These are phyloP conservation scores for Passalora sequoiae DNA, from an alignment of 2,329 filamentous ascomycete species.

Conservation along the genomic window DNA sequence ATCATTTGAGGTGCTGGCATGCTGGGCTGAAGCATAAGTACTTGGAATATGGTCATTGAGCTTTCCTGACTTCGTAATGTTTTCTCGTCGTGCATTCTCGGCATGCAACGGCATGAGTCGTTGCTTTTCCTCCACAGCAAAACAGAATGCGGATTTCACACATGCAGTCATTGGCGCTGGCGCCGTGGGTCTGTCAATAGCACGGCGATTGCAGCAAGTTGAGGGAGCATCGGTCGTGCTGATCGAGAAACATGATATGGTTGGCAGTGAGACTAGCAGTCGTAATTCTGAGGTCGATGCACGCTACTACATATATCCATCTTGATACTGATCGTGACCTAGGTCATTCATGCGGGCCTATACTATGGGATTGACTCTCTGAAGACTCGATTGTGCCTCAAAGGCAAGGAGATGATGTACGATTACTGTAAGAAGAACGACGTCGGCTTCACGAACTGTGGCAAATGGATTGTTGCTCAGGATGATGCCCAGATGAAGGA, in stretches of 20 bases:
- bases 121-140: slow-evolving; percentile 41
- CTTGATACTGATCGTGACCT: slow-evolving; percentile 1
- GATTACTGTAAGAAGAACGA: slow-evolving; percentile 61
- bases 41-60: too few species aligned
- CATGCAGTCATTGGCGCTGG: slow-evolving; percentile 65
- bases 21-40: not conserved
- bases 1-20: not conserved
- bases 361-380: slow-evolving; percentile 76
- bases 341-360: slow-evolving; percentile 90
- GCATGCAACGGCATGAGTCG: slow-evolving; percentile 12
- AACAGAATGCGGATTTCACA: slow-evolving; percentile 54
- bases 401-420: slow-evolving; percentile 73
- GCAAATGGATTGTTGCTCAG: slow-evolving; percentile 96
- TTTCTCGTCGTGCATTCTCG: slow-evolving; percentile 3
- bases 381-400: slow-evolving; percentile 78
- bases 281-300: slow-evolving; percentile 71
- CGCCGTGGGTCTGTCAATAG: slow-evolving; percentile 75
- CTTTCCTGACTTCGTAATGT: slow-evolving; percentile 1
- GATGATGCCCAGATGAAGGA: slow-evolving; percentile 63
- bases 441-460: slow-evolving; percentile 68
- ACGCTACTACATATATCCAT: not conserved
- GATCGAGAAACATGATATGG: slow-evolving; percentile 69
- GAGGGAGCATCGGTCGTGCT: slow-evolving; percentile 64
- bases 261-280: slow-evolving; percentile 81
- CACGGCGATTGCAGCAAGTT: slow-evolving; percentile 61